Percentiles rank a stretch among this genome's conserved stretches.
These are phyloP conservation scores for Herpotrichia juniperi DNA, from an alignment of 2,329 filamentous ascomycete species.

Conservation along the genomic window DNA sequence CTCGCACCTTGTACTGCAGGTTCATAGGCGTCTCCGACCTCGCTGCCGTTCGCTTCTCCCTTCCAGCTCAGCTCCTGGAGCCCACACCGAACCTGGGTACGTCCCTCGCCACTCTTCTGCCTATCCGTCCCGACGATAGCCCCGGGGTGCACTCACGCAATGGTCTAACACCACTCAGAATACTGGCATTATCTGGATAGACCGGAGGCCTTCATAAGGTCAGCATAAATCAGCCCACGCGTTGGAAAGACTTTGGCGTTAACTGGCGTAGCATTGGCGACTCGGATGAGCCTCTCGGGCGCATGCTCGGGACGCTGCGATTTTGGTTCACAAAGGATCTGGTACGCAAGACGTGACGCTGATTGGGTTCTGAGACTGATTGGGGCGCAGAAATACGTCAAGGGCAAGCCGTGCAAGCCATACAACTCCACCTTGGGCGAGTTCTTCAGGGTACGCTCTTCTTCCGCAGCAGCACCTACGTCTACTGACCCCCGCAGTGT, in stretches of 20 bases:
- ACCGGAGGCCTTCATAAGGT: constrained; percentile 84
- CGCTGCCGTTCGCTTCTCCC: constrained; percentile 91
- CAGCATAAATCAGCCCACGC: constrained; percentile 23
- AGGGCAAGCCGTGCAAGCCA: constrained; percentile 97
- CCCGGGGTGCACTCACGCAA: constrained; percentile 4
- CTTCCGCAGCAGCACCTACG: constrained; percentile 3
- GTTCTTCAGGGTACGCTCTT: constrained; percentile 80
- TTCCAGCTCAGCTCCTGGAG: constrained; percentile 93
- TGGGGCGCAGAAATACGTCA: constrained; percentile 82
- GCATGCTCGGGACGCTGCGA: constrained; percentile 91
- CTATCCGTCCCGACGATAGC: neutral
- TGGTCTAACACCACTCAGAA: constrained; percentile 60
- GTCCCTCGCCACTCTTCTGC: constrained; percentile 23
- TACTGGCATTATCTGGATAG: constrained; percentile 99
- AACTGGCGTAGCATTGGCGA: constrained; percentile 71
- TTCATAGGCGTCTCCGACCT: constrained; percentile 97
- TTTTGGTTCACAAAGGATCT: constrained; percentile 99
- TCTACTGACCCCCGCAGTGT: constrained; percentile 62
- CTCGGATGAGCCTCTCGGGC: constrained; percentile 87
- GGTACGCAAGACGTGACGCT: constrained; percentile 48
- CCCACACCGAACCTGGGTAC: constrained; percentile 87
- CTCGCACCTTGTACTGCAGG: constrained; percentile 54
- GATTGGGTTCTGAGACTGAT: constrained; percentile 19
- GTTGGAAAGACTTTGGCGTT: constrained; percentile 32
- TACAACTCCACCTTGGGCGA: constrained; percentile 97